Percentiles rank a stretch among this genome's conserved stretches.
Conservation (phyloP, 441 rosid species). For the Aleurites moluccanus region DNA sequence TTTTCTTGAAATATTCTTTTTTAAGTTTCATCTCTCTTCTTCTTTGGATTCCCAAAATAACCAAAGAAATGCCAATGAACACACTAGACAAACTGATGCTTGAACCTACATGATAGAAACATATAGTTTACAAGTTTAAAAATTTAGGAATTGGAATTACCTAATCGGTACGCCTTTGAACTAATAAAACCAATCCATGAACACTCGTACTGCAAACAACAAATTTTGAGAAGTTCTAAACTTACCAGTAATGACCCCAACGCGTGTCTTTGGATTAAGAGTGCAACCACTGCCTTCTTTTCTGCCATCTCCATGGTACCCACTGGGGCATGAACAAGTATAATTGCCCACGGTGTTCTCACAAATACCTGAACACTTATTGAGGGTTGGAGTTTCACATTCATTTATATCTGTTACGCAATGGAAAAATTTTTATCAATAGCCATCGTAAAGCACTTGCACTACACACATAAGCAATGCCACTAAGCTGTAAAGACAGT, state of each 20-base stretch:
- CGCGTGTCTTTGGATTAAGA: neutral
- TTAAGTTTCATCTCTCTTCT: constrained; percentile 27
- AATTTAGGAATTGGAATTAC: neutral
- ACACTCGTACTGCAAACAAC: neutral
- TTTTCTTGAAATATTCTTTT: constrained; percentile 37
- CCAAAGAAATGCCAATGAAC: neutral
- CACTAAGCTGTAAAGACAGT: neutral
- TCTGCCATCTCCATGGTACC: constrained; percentile 34
- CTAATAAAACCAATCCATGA: neutral
- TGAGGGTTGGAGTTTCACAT: constrained; percentile 2
- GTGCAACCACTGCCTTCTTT: constrained; percentile 22
- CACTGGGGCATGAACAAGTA: constrained; percentile 27
- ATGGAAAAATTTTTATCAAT: neutral
- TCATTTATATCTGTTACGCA: constrained; percentile 22
- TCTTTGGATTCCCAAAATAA: constrained; percentile 20
- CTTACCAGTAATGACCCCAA: constrained; percentile 4
- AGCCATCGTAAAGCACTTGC: too few species aligned
- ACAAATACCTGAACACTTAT: constrained; percentile 16
- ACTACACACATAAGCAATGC: too few species aligned
- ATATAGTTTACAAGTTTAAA: neutral
- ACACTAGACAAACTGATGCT: constrained; percentile 18
- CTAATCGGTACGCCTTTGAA: too few species aligned
- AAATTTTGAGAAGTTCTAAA: neutral
- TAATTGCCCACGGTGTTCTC: constrained; percentile 18
- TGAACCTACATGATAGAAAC: constrained; percentile 17